Percentiles rank a stretch among this genome's conserved stretches.
These are phyloP conservation scores for Ceratocystis harringtonii DNA, from an alignment of 2,329 filamentous ascomycete species.

Conservation along the genomic window DNA sequence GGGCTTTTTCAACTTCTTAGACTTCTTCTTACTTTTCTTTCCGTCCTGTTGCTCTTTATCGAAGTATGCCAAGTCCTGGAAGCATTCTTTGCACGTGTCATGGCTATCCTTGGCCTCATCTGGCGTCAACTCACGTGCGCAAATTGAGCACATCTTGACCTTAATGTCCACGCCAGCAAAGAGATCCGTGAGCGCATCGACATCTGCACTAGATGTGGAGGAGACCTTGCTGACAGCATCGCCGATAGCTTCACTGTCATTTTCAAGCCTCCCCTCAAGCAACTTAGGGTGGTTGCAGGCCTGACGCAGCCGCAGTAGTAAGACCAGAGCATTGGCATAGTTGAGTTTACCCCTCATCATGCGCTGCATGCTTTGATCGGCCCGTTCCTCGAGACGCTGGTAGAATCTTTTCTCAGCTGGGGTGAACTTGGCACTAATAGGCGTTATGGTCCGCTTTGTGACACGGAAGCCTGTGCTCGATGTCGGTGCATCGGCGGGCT, in stretches of 20 bases:
- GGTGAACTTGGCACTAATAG: constrained; percentile 62
- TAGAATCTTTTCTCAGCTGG: constrained; percentile 76
- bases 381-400: constrained; percentile 63
- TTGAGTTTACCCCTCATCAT: constrained; percentile 78
- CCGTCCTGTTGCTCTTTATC: constrained; percentile 31
- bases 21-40: constrained; percentile 19
- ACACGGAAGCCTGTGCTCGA: constrained; percentile 67
- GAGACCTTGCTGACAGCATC: constrained; percentile 29
- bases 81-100: constrained; percentile 57
- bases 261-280: constrained; percentile 75
- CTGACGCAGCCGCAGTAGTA: constrained; percentile 80
- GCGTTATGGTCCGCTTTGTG: constrained; percentile 76
- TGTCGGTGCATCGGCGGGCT: constrained; percentile 23
- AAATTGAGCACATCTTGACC: constrained; percentile 69
- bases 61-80: constrained; percentile 54
- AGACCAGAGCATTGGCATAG: constrained; percentile 84
- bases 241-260: constrained; percentile 57
- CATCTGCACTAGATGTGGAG: constrained; percentile 43
- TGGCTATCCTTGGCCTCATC: constrained; percentile 29
- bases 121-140: constrained; percentile 50
- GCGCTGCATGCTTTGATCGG: constrained; percentile 70
- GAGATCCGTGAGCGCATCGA: constrained; percentile 74
- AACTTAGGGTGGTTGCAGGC: constrained; percentile 89
- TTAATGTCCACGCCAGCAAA: constrained; percentile 71
- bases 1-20: constrained; percentile 18